Evolutionary conservation across 257 asterid genomes (phyloP), one percentile per base, ranked within the genome.

Genomic region (Przewalskia tangutica): DNA sequence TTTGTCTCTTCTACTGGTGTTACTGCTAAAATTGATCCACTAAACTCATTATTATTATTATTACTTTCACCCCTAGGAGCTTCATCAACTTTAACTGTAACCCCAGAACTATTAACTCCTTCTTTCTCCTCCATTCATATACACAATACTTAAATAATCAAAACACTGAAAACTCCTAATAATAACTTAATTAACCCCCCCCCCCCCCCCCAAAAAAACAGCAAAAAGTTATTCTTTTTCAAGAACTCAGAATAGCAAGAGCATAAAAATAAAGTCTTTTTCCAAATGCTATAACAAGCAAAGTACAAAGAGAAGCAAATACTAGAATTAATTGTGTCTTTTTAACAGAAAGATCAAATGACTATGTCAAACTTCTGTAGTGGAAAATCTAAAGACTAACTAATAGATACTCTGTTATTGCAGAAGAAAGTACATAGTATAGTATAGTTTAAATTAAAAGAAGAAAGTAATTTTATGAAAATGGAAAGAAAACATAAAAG

Each of bases 51-150:
- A 51, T 86, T 79, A 51, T 86, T 79, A 54, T 14, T 75, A 7
- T 48, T 75, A 53, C 84, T 89, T 84, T 93, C 95, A 81, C 77
- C 88, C 82, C 88, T 84, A 23, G 93, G 87, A 84, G 87, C 90
- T 85, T 89, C 98, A 83, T 86, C 93, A 12, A 89, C 89, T 83
- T 84, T 91, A 20, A 85, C 86, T 77, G 94, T 68, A 12, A 90
- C 67, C 75, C 89, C 94, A 53, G 85, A 68, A 86, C 90, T 86
- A 86, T 84, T 89, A 53, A 91, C 71, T 48, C 93, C 97, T 88
- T 85, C 93, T 63, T 87, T 90, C 36, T 84, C 97, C 89, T 91
- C 97, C 99, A 95, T 95, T 88, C 90, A 86, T 88, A 90, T 77
- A 87, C 91, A 81, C 82, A 17, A 68, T 32, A 60, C 67, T 81